These are phyloP conservation scores for Amanita rubescens DNA, from an alignment of 768 basidiomycete species.

Conservation along the genomic window DNA sequence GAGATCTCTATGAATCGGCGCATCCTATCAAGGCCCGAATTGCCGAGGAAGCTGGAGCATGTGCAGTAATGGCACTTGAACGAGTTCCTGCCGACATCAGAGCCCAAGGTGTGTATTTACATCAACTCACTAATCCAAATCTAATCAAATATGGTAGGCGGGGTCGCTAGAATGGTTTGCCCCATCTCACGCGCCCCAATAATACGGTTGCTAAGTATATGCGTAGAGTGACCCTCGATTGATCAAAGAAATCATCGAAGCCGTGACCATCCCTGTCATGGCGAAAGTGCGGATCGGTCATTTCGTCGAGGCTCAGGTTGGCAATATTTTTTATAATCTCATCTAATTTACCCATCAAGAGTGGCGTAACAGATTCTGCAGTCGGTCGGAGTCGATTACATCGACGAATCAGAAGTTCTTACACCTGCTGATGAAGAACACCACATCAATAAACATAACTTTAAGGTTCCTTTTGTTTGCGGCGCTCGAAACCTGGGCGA, in stretches of 20 bases:
- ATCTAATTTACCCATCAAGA: constrained; percentile 1
- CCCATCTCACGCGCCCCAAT: background rate
- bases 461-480: constrained; percentile 94
- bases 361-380: constrained; percentile 67
- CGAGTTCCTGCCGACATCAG: constrained; percentile 95
- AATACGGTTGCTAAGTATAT: background rate
- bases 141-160: constrained; percentile 33
- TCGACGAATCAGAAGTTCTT: constrained; percentile 91
- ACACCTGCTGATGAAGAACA: constrained; percentile 95
- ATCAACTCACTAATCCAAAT: background rate
- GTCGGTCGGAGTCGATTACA: constrained; percentile 92
- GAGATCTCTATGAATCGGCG: background rate
- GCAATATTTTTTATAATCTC: constrained; percentile 9
- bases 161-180: constrained; percentile 91
- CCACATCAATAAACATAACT: constrained; percentile 95
- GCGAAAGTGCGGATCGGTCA: constrained; percentile 95
- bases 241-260: constrained; percentile 93
- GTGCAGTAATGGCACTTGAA: constrained; percentile 96
- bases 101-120: constrained; percentile 41
- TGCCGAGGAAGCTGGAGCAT: constrained; percentile 95
- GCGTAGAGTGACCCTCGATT: constrained; percentile 86
- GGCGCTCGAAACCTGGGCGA: constrained; percentile 94
- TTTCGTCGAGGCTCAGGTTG: constrained; percentile 91
- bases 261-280: constrained; percentile 97
- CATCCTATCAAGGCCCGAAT: constrained; percentile 66